Evolutionary conservation across 2,329 filamentous ascomycete genomes (phyloP).

Genomic region (Thielaviopsis euricoi): DNA sequence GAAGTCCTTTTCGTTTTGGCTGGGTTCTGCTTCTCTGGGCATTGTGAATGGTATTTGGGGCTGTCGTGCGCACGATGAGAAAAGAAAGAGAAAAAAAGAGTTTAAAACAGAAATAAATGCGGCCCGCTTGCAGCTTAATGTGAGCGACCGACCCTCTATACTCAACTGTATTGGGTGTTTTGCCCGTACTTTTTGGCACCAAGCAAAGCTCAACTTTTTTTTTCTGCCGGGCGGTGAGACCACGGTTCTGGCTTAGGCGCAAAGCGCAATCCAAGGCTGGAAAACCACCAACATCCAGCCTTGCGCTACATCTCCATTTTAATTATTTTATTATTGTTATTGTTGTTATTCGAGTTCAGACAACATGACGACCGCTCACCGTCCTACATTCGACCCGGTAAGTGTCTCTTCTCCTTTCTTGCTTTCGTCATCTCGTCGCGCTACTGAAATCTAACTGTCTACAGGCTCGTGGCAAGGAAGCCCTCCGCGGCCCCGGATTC

Average conservation of each 20-base stretch:
- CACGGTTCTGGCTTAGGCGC: slow-evolving; percentile 18
- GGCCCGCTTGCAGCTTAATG: background rate
- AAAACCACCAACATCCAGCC: slow-evolving; percentile 1
- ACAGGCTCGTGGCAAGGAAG: slow-evolving; percentile 84
- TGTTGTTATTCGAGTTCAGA: background rate
- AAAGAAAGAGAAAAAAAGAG: slow-evolving; percentile 3
- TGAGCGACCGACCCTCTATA: background rate
- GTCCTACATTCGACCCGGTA: slow-evolving; percentile 94
- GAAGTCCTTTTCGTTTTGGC: slow-evolving; percentile 76
- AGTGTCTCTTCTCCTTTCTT: slow-evolving; percentile 14
- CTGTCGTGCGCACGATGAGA: slow-evolving; percentile 8
- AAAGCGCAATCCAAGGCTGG: background rate
- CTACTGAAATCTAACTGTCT: background rate
- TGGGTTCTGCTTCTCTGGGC: slow-evolving; percentile 86
- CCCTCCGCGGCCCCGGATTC: slow-evolving; percentile 81
- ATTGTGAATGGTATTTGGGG: slow-evolving; percentile 32
- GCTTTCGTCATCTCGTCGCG: background rate
- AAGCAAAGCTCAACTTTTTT: slow-evolving; percentile 6
- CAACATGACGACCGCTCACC: slow-evolving; percentile 50
- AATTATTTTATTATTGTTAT: no score
- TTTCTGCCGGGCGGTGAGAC: slow-evolving; percentile 35
- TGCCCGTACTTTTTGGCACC: no score
- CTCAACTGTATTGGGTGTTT: slow-evolving; percentile 8
- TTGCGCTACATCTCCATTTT: background rate
- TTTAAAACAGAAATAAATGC: background rate